Evolutionary conservation across 441 rosid genomes (phyloP).

Genomic region (Mallotus repandus): DNA sequence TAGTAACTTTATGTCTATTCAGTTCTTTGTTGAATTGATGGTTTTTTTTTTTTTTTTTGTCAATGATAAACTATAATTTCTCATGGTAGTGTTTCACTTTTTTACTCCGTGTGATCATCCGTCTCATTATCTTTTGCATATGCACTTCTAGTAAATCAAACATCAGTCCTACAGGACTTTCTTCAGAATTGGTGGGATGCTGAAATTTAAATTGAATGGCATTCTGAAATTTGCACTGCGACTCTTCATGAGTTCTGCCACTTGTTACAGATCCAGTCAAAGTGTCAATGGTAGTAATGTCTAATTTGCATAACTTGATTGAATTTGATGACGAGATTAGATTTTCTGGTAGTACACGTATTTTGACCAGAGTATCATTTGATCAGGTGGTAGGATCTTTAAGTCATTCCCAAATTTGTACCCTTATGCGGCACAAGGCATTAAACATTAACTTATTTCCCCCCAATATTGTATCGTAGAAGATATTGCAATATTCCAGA

Average conservation of each 20-base stretch:
- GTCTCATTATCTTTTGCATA: neutral
- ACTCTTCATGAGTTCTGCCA: neutral
- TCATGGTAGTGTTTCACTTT: neutral
- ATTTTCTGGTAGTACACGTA: neutral
- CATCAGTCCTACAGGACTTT: too few relatives aligned
- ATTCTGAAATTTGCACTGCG: neutral
- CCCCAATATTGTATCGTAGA: neutral
- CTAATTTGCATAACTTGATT: neutral
- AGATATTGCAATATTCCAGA: neutral
- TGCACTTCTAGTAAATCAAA: too few relatives aligned
- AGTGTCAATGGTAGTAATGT: neutral
- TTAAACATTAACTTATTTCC: neutral
- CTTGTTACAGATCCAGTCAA: too few relatives aligned
- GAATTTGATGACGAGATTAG: neutral
- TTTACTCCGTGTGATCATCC: neutral
- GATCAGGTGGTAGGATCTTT: neutral
- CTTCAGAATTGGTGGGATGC: too few relatives aligned
- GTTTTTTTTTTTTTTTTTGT: neutral
- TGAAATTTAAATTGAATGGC: neutral
- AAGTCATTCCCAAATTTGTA: too few relatives aligned
- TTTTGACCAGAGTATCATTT: neutral
- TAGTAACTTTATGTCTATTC: neutral
- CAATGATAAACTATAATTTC: neutral
- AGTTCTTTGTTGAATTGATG: neutral
- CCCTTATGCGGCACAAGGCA: neutral